Base-by-base conservation (phyloP, 2,329 filamentous ascomycete genomes). In the Coleophoma eucalyptorum region DNA sequence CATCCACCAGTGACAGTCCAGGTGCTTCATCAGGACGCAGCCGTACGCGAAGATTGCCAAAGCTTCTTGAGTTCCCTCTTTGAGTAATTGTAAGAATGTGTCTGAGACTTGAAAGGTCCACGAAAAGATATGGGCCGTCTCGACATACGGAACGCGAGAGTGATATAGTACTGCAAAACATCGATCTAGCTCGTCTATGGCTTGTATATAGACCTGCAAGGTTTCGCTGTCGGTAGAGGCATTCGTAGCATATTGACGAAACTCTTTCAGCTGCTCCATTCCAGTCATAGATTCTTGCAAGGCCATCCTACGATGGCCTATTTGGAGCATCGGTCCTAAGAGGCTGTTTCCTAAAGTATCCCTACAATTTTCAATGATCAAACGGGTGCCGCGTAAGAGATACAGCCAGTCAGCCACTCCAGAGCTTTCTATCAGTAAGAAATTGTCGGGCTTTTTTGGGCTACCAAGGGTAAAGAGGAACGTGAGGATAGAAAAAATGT, bases 41-140 rank as follows among this genome's bases (percentile, higher is more conserved):
- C 60, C 65, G 31, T 63, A 58, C 21, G 61, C 61, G 50, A 65
- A 66, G 31, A 68, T 67, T 44, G 58, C 61, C 15, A 68, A 50
- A 11, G 65, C 64, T 52, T 63, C 60, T 43, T 61, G 52, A 46
- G 66, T 62, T 53, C 63, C 62, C 44, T 55, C 55, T n/a, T 57
- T 58, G 8, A 70, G 55, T 33, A 71, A 58, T 31, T 65, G 65
- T 20, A 70, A 54, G 8, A 69, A 62, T 10, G 65, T 62, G 46
- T 66, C 60, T 6, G 66, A 63, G 16, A 67, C 61, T 43, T 55
- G 49, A 54, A 63, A 68, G 51, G 66, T 58, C 68, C 68, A 69
- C 5, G 70, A 54, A 51, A 70, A 68, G 8, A 67, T 64, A 40
- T 70, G 68, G 5, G 65, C 58, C 44, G 67, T 59, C 47, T 71